phyloP scores from a whole-genome alignment of 169 alveolate genomes.

The Cryptosporidium muris region DNA sequence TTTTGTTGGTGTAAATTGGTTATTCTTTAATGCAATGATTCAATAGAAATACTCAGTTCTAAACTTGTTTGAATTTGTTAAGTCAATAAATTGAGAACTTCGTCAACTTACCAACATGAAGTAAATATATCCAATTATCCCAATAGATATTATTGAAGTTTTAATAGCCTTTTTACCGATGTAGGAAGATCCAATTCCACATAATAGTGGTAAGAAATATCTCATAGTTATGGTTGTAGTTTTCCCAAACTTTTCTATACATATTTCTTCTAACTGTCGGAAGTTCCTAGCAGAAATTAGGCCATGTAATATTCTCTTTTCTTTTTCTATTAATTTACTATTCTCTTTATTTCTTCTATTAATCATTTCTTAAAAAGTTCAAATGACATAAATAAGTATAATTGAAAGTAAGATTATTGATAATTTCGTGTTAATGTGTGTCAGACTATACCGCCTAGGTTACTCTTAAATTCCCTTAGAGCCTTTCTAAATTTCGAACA shows the following conservation, averaged over 20 bases:
- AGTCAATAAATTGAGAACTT: background rate
- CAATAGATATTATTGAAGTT: constrained; percentile 43
- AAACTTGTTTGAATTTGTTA: background rate
- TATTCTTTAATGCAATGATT: too few species aligned
- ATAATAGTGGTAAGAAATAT: constrained; percentile 15
- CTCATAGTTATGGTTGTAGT: constrained; percentile 24
- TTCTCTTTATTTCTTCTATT: background rate
- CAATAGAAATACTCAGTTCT: background rate
- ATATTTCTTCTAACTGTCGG: background rate
- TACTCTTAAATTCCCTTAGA: too few species aligned
- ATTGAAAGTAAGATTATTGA: too few species aligned
- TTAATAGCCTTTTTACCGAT: constrained; percentile 21
- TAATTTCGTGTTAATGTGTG: too few species aligned
- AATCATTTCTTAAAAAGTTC: background rate
- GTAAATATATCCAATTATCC: constrained; percentile 25
- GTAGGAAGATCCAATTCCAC: constrained; percentile 21
- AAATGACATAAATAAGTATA: background rate
- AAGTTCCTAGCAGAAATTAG: background rate
- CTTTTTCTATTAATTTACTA: constrained; percentile 3
- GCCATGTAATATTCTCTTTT: background rate
- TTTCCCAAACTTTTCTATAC: constrained; percentile 23
- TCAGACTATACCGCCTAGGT: too few species aligned
- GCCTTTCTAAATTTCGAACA: too few species aligned
- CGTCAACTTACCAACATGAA: constrained; percentile 49
- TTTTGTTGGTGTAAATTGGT: background rate